These are phyloP conservation scores for Fusarium sp. DNA, from an alignment of 2,329 filamentous ascomycete species.

Conservation along the genomic window DNA sequence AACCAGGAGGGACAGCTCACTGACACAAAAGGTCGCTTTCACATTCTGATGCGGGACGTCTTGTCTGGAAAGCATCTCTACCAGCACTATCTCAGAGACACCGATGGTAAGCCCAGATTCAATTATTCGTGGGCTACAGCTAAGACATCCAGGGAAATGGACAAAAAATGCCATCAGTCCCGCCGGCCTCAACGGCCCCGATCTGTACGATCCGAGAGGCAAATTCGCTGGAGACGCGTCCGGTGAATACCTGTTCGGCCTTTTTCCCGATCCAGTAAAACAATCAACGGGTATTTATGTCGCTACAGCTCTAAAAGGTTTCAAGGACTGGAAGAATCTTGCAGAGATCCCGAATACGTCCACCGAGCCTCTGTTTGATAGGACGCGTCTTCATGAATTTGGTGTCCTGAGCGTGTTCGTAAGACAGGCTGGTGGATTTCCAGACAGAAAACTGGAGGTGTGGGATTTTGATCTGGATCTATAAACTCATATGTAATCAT, in stretches of 20 bases:
- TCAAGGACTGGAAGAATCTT: slow-evolving; percentile 27
- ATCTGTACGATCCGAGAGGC: slow-evolving; percentile 32
- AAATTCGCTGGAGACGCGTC: slow-evolving; percentile 31
- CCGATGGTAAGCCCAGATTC: background rate
- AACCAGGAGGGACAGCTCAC: slow-evolving; percentile 33
- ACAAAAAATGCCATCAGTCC: slow-evolving; percentile 30
- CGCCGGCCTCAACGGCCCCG: slow-evolving; percentile 24
- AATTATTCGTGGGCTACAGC: accelerated
- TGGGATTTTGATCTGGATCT: slow-evolving; percentile 38
- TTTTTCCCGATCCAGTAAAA: slow-evolving; percentile 16
- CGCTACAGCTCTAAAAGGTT: slow-evolving; percentile 4
- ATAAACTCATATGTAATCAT: background rate
- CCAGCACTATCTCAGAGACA: slow-evolving; percentile 28
- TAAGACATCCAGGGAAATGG: slow-evolving; percentile 18
- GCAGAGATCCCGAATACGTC: slow-evolving; percentile 30
- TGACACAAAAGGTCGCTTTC: slow-evolving; percentile 23
- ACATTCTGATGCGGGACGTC: slow-evolving; percentile 34
- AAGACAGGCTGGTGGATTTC: slow-evolving; percentile 21
- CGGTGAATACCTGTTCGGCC: slow-evolving; percentile 22
- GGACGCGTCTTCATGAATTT: slow-evolving; percentile 6
- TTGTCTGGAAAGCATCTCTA: slow-evolving; percentile 24
- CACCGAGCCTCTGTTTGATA: slow-evolving; percentile 32
- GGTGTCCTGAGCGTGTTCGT: slow-evolving; percentile 29
- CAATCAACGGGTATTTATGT: slow-evolving; percentile 19
- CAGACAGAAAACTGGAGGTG: slow-evolving; percentile 29